Evolutionary conservation across 805 yeast species (phyloP), one percentile per base, ranked within the genome.

Genomic region (Candida mattraensis): DNA sequence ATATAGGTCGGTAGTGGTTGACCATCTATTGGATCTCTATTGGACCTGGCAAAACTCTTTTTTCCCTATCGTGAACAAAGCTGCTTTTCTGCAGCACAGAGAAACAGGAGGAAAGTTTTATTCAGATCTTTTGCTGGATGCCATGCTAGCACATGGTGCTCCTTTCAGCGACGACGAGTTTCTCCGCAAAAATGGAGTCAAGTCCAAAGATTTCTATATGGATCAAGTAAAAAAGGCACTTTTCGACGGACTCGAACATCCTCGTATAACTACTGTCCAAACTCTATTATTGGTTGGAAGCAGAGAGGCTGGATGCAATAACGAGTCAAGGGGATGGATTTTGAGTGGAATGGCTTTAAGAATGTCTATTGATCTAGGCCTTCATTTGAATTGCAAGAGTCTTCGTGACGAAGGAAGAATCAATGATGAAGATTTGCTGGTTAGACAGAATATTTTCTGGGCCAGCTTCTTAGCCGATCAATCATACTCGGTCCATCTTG

Each of bases 1-100:
- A 4, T 21, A 21, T 11, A 21, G 11, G 9, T 11, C 23, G 9
- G 11, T 21, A 9, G 28, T 31, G 5, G 35, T 31, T 4, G 28
- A 8, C 6, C 14, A 23, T 5, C 16, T 31, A 24, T 8, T 31
- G 28, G 35, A 24, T 8, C 15, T n/a, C 9, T 31, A 24, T 15
- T 31, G 35, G 35, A 16, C 18, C 11, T 31, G 35, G 35, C 35
- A 31, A 16, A 31, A 31, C 15, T 31, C 35, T 5, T 31, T 31
- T 23, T 19, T 31, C 17, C 35, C 35, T 3, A 16, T 31, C 5
- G 35, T 31, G 19, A 31, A 31, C 12, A n/a, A 16, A 10, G 11
- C 13, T 5, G 18, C 17, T 3, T 31, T 31, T 17, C 24, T 31
- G 14, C 10, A 23, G 10, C 35, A 31, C 12, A 11, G 12, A n/a